phyloP scores from a whole-genome alignment of 768 basidiomycete species.

The Russula brevipes region DNA sequence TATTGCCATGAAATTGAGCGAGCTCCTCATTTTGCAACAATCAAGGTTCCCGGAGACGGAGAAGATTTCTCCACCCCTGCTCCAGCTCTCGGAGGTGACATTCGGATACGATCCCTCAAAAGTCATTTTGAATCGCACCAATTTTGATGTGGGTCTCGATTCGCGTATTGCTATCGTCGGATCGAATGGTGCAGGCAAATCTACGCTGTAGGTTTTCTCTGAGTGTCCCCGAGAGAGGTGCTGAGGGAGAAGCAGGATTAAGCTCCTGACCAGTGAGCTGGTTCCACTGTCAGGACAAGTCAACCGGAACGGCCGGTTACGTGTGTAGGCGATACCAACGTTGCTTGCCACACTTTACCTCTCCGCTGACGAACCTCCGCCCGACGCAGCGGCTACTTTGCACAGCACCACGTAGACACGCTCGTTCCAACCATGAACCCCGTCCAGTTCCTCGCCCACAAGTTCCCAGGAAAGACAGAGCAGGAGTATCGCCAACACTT shows the following conservation, averaged over 20 bases:
- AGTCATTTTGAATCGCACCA: conserved; percentile 67
- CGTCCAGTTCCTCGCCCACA: conserved; percentile 87
- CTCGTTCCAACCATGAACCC: conserved; percentile 81
- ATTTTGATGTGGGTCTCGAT: conserved; percentile 92
- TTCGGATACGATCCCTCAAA: conserved; percentile 85
- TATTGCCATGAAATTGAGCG: neutral
- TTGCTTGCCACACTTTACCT: neutral
- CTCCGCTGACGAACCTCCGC: neutral
- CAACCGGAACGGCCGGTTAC: conserved; percentile 84
- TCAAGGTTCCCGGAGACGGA: conserved; percentile 89
- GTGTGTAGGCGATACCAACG: conserved; percentile 54
- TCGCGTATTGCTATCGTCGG: conserved; percentile 94
- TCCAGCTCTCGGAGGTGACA: conserved; percentile 86
- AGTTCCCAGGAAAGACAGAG: conserved; percentile 90
- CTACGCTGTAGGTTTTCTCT: conserved; percentile 64
- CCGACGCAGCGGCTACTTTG: conserved; percentile 73
- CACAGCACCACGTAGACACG: conserved; percentile 94
- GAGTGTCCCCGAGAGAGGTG: neutral
- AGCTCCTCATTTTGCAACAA: neutral
- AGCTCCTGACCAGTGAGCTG: conserved; percentile 82
- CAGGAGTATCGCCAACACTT: conserved; percentile 95
- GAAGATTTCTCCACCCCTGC: conserved; percentile 92
- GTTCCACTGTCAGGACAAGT: conserved; percentile 72
- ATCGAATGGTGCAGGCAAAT: conserved; percentile 94
- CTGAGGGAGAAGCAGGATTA: conserved; percentile 56